phyloP scores from a whole-genome alignment of 306 rosid genomes.

The Cotoneaster glaucophyllus region DNA sequence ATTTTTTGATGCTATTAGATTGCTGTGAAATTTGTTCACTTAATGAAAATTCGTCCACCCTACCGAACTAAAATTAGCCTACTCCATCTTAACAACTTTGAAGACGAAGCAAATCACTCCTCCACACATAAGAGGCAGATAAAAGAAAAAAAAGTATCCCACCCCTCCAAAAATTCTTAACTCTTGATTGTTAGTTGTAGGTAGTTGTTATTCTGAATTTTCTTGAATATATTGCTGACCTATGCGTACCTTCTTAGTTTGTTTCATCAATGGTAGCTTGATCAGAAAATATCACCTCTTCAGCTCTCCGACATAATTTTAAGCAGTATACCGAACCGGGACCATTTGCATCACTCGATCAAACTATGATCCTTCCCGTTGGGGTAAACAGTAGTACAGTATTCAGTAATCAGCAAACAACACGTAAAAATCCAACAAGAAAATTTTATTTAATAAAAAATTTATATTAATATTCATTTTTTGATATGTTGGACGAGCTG shows the following conservation, averaged over 20 bases:
- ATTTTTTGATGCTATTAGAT: too few relatives aligned
- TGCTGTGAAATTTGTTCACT: too few relatives aligned
- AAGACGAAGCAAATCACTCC: too few relatives aligned
- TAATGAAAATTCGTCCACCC: too few relatives aligned
- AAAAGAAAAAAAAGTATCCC: too few relatives aligned
- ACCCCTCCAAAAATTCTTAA: too few relatives aligned
- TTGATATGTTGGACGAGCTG: conserved; percentile 32
- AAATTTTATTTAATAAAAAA: not conserved
- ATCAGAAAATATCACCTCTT: not conserved
- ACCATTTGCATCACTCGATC: not conserved
- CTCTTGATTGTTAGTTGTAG: too few relatives aligned
- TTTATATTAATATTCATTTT: not conserved
- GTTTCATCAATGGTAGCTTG: not conserved
- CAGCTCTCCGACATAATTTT: not conserved
- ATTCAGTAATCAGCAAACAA: too few relatives aligned
- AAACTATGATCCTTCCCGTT: not conserved
- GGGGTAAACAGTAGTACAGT: not conserved
- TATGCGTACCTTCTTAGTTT: not conserved
- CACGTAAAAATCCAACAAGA: not conserved
- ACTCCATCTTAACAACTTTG: too few relatives aligned
- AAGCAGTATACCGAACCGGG: conserved; percentile 5
- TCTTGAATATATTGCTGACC: not conserved
- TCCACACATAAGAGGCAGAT: too few relatives aligned
- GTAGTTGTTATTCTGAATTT: too few relatives aligned
- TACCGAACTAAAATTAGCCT: too few relatives aligned